Conservation (phyloP, 2,329 filamentous ascomycete species). For the Pseudopyricularia javanii region DNA sequence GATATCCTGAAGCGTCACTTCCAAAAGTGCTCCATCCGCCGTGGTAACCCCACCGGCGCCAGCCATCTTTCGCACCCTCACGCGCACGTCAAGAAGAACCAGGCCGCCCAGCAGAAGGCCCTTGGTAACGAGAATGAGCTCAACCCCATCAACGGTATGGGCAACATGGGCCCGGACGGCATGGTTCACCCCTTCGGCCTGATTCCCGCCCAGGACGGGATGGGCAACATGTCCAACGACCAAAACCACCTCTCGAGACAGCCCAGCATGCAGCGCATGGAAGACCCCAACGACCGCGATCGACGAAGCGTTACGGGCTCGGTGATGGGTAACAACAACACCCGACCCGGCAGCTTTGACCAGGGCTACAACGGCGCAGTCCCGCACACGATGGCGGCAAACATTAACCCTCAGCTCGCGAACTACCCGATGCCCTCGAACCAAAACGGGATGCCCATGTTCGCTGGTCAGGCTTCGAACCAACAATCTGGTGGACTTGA, state of each 20-base stretch:
- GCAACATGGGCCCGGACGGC: slow-evolving; percentile 40
- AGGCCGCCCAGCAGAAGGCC: slow-evolving; percentile 41
- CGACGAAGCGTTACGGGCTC: slow-evolving; percentile 42
- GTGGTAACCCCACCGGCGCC: slow-evolving; percentile 88
- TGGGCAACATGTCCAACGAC: slow-evolving; percentile 46
- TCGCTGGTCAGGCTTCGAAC: slow-evolving; percentile 45
- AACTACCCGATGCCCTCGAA: slow-evolving; percentile 51
- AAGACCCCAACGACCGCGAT: slow-evolving; percentile 43
- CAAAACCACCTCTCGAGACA: slow-evolving; percentile 50
- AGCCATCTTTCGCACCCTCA: slow-evolving; percentile 91
- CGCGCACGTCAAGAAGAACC: slow-evolving; percentile 73
- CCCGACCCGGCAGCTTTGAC: slow-evolving; percentile 26
- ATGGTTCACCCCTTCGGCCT: slow-evolving; percentile 35
- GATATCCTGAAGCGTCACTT: slow-evolving; percentile 98
- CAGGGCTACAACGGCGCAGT: slow-evolving; percentile 47
- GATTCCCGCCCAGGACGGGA: slow-evolving; percentile 39
- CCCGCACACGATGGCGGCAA: slow-evolving; percentile 47
- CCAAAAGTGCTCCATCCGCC: slow-evolving; percentile 94
- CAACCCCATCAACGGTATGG: slow-evolving; percentile 48
- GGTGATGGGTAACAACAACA: slow-evolving; percentile 33
- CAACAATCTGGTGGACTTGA: slow-evolving; percentile 51
- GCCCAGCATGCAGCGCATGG: slow-evolving; percentile 46
- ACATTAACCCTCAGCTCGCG: slow-evolving; percentile 50
- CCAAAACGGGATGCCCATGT: slow-evolving; percentile 54
- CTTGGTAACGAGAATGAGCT: slow-evolving; percentile 40